Evolutionary conservation across 2,329 filamentous ascomycete genomes (phyloP).

Genomic region (Fusarium zealandicum): DNA sequence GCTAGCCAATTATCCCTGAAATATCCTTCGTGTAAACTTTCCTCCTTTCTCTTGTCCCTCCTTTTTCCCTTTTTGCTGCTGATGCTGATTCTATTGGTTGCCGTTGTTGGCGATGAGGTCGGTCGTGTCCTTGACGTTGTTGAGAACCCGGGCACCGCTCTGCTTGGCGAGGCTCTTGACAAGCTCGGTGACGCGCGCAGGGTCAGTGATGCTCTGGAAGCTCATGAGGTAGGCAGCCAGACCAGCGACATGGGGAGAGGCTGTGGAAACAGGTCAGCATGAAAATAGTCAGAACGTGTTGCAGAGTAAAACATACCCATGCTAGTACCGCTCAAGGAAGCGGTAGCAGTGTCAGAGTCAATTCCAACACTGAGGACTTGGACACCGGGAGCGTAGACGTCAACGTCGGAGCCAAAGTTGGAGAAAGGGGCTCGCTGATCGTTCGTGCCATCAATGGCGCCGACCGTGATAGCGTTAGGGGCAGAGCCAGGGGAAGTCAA

Average conservation of each 20-base stretch:
- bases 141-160: conserved; percentile 53
- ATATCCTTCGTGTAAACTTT: conserved; percentile 24
- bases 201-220: conserved; percentile 57
- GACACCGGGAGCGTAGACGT: conserved; percentile 65
- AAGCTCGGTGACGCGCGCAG: conserved; percentile 51
- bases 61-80: conserved; percentile 9
- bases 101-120: conserved; percentile 66
- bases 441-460: conserved; percentile 60
- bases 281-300: not conserved
- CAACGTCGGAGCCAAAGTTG: conserved; percentile 63
- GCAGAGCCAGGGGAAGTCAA: conserved; percentile 63
- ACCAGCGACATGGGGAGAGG: conserved; percentile 71
- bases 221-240: conserved; percentile 72
- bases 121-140: conserved; percentile 56
- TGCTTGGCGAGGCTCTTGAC: conserved; percentile 61
- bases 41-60: conserved; percentile 25
- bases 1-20: conserved; percentile 37
- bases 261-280: conserved; percentile 43
- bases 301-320: conserved; percentile 54
- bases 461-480: conserved; percentile 64
- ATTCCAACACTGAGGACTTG: conserved; percentile 62
- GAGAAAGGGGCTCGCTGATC: conserved; percentile 61
- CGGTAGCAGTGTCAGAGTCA: conserved; percentile 53
- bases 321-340: conserved; percentile 60
- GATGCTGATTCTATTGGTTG: conserved; percentile 39